Evolutionary conservation across 2,329 filamentous ascomycete species (phyloP), one percentile per base, ranked within the genome.

Genomic region (Alternaria atra): DNA sequence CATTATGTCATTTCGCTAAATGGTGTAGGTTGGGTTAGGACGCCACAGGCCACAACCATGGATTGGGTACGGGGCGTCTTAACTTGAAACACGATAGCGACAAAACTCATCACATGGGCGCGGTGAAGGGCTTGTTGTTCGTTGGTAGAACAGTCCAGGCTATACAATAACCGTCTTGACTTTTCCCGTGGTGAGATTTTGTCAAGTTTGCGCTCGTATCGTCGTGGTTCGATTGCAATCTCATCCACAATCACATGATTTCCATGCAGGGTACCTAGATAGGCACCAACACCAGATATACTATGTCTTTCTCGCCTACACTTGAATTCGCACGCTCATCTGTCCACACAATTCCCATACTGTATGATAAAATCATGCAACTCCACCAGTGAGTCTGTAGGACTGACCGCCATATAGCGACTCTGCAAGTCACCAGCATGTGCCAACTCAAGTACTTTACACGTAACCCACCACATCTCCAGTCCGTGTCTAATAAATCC

Each of bases 401-500:
- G 60, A 12, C 13, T 54, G 3, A 50, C 42, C 1, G 50, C 30
- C 44, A 67, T 50, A 30, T 64, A 66, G 15, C 34, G 50, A 52
- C 52, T 51, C 17, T 47, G 23, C 5, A 25, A 30, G 8, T 58
- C 47, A 1, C 47, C 52, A 15, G 2, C 2, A 12, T 48, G 39
- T 12, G 52, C 39, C 10, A 61, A 0, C 32, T 65, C 60, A 12
- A 67, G 51, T 15, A 58, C 29, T 20, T 67, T 64, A 8, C 40
- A 43, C 23, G 62, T 55, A 4, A 69, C 40, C 63, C 67, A 67
- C 60, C 65, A 69, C 12, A 69, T 54, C 17, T 67, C 67, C 9
- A 60, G 17, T 1, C 54, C 54, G n/a, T 69, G 59, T 42, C 58
- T 65, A 17, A 51, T 34, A 29, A 67, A 69, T 1, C 67, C 67